Conservation (phyloP, 1,284 basidiomycete genomes). For the Rhodotorula mucilaginosa region DNA sequence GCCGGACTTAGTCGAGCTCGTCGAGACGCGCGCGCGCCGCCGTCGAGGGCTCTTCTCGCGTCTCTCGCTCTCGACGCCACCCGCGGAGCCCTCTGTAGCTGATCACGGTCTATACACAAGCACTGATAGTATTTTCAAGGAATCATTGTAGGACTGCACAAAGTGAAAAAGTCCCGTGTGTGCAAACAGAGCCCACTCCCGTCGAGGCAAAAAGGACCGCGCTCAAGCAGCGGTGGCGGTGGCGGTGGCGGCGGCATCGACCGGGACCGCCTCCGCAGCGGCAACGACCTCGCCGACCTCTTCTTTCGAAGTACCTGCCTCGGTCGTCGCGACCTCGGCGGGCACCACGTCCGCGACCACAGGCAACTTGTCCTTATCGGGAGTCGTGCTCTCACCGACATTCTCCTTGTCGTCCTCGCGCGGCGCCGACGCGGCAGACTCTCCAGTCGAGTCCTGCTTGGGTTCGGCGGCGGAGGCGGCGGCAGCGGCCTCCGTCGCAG, state of each 20-base stretch:
- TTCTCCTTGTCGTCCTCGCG: conserved; percentile 2
- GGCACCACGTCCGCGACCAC: neutral
- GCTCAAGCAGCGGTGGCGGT: too few species aligned
- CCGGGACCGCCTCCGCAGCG: too few species aligned
- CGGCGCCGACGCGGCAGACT: neutral
- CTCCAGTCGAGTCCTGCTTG: neutral
- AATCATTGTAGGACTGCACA: too few species aligned
- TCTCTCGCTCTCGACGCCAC: neutral
- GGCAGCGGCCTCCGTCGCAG: neutral
- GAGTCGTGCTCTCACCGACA: neutral
- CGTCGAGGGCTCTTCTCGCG: neutral
- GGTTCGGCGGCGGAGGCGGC: neutral
- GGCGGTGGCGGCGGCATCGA: too few species aligned
- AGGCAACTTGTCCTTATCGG: neutral
- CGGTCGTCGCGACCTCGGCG: neutral
- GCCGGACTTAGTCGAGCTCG: neutral
- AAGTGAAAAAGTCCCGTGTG: too few species aligned
- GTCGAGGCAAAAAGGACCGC: too few species aligned
- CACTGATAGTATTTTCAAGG: too few species aligned
- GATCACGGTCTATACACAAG: too few species aligned
- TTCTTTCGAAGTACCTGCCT: neutral
- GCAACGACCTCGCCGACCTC: too few species aligned
- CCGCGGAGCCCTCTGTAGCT: too few species aligned
- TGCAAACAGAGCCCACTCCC: too few species aligned
- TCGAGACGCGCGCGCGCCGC: neutral